Evolutionary conservation across 2,329 filamentous ascomycete genomes (phyloP), one percentile per base, ranked within the genome.

Genomic region (Botrytis tulipae): DNA sequence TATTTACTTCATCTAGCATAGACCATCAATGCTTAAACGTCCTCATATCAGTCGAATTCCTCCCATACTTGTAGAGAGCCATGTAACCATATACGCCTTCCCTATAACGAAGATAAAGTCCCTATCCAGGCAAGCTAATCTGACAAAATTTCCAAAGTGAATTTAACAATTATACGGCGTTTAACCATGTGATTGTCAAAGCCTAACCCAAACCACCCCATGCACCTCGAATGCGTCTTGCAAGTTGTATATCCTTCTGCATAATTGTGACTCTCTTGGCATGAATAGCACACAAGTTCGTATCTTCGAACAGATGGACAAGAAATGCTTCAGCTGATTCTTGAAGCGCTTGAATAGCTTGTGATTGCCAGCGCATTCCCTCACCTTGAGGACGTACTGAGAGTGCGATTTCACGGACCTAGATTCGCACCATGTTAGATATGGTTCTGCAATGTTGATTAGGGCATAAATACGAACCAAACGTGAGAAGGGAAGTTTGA

Each of bases 241-340:
- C 95, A 75, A 98, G 88, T 84, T 98, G 95, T 79, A 99, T 97
- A 83, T 98, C 96, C 85, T 97, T 97, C 83, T 96, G 94, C 93
- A 97, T 95, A 79, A 98, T 97, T 57, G 95, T 98, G 71, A 98
- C 94, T 82, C 95, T 88, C 86, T 97, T 98, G 75, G 95, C 96
- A 84, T 98, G 95, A 79, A 98, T 95, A 76, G 95, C 96, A 84
- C 95, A 98, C 60, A 98, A 88, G 84, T 98, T 98, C 77, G 93
- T 93, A 83, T 97, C 94, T 82, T 98, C 95, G 81, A 98, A 98
- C n/a, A 98, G 86, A 81, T 97, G 95, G 74, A 98, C 93, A 78
- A 98, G 87, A 83, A 97, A 98, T 8, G 95, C 95, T 85, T 98
- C 95, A n/a, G 95, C 90, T 22, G 95, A 94, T 86, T 98, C 95